Percentiles rank a stretch among this genome's conserved stretches.
phyloP scores from a whole-genome alignment of 2,329 filamentous ascomycete genomes.

The Rhynchosporium secalis region DNA sequence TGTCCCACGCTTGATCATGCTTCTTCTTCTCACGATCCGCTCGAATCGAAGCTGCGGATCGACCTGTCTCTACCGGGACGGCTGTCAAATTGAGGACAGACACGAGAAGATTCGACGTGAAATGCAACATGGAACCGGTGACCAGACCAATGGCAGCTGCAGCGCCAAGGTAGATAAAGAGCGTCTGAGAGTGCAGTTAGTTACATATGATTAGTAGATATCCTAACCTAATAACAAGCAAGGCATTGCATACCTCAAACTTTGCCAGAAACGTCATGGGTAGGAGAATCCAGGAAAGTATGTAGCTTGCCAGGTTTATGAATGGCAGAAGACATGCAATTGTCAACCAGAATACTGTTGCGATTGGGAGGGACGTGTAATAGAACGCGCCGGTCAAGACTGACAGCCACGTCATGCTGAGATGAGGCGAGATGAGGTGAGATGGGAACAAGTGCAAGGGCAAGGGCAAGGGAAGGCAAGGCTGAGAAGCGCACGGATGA shows the following conservation, averaged over 20 bases:
- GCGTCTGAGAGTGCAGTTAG: slow-evolving; percentile 38
- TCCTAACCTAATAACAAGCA: neutral
- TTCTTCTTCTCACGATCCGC: slow-evolving; percentile 33
- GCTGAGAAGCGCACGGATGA: neutral
- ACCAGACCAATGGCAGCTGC: slow-evolving; percentile 67
- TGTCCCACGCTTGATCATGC: slow-evolving; percentile 32
- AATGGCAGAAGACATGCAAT: slow-evolving; percentile 33
- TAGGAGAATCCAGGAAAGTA: slow-evolving; percentile 28
- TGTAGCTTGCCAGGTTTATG: slow-evolving; percentile 32
- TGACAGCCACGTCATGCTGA: slow-evolving; percentile 30
- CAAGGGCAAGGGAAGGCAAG: neutral
- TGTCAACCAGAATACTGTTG: slow-evolving; percentile 25
- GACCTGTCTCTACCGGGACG: slow-evolving; percentile 23
- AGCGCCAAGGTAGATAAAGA: slow-evolving; percentile 57
- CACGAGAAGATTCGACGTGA: slow-evolving; percentile 56
- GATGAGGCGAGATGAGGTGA: neutral
- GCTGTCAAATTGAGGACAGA: slow-evolving; percentile 49
- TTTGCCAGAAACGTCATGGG: slow-evolving; percentile 35
- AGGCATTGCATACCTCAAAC: slow-evolving; percentile 34
- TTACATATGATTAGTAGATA: slow-evolving; percentile 20
- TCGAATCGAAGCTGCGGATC: slow-evolving; percentile 32
- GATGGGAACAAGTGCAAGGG: neutral
- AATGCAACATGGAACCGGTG: slow-evolving; percentile 59
- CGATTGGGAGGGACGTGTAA: slow-evolving; percentile 32
- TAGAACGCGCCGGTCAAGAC: slow-evolving; percentile 26